phyloP scores from a whole-genome alignment of 371 early-diverging fungal species.

The Syncephalastrum contaminatum region DNA sequence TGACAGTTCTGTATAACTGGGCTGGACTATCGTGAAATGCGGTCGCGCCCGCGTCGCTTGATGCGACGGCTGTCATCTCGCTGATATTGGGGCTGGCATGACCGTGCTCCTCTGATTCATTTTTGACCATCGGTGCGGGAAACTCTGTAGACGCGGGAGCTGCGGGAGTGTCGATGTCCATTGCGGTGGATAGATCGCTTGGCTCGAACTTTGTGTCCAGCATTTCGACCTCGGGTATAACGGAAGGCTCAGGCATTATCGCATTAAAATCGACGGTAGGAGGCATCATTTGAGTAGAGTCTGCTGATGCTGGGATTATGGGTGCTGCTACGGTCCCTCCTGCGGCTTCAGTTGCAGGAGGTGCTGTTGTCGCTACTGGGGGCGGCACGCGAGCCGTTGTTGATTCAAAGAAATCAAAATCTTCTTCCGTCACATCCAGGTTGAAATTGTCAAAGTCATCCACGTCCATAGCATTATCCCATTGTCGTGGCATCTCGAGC shows the following conservation, averaged over 20 bases:
- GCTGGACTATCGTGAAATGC: constrained; percentile 3
- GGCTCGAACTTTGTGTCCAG: too few relatives aligned
- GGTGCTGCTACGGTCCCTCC: not conserved
- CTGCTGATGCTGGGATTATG: not conserved
- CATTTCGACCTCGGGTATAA: too few relatives aligned
- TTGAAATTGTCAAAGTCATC: constrained; percentile 43
- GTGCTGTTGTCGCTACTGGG: not conserved
- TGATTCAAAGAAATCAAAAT: constrained; percentile 43
- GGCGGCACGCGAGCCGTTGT: not conserved
- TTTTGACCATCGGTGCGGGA: too few relatives aligned
- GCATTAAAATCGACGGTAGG: too few relatives aligned
- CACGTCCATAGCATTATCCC: constrained; percentile 30
- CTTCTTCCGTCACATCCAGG: constrained; percentile 48
- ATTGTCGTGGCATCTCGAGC: constrained; percentile 17
- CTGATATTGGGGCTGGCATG: constrained; percentile 7
- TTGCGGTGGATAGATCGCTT: not conserved
- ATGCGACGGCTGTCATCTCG: constrained; percentile 10
- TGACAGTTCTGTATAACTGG: not conserved
- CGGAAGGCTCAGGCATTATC: too few relatives aligned
- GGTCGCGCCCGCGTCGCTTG: constrained; percentile 10
- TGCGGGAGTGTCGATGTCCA: not conserved
- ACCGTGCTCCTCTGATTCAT: too few relatives aligned
- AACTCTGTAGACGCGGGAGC: too few relatives aligned
- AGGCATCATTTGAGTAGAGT: too few relatives aligned
- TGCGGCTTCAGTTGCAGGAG: not conserved